Conservation (phyloP, 177 flowering plant genomes). For the Vitis hybrid region DNA sequence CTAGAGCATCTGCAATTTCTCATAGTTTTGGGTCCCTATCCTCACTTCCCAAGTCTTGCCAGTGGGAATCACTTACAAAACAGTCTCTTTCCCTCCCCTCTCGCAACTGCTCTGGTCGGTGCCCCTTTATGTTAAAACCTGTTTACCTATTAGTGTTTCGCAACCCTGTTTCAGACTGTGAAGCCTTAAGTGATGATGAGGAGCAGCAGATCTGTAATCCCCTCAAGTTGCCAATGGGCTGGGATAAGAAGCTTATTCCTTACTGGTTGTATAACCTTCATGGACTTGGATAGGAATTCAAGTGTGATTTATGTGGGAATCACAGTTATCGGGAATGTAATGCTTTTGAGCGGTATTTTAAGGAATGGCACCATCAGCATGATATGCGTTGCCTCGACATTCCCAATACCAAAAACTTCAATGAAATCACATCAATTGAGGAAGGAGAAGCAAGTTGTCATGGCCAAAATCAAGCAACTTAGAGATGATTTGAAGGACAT, state of each 20-base stretch:
- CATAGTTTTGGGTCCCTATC: constrained; percentile 39
- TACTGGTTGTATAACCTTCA: constrained; percentile 99
- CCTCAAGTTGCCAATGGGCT: constrained; percentile 96
- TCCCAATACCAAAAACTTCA: constrained; percentile 97
- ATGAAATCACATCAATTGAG: constrained; percentile 92
- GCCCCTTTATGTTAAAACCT: constrained; percentile 42
- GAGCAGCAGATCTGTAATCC: constrained; percentile 99
- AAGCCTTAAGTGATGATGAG: constrained; percentile 77
- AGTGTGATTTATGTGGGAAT: constrained; percentile 99
- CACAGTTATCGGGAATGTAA: constrained; percentile 97
- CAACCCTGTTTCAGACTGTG: constrained; percentile 48
- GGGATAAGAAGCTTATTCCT: constrained; percentile 99
- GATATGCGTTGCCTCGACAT: constrained; percentile 99
- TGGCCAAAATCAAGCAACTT: too few relatives aligned
- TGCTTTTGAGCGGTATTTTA: constrained; percentile 97
- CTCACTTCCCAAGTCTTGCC: constrained; percentile 39
- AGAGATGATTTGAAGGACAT: too few relatives aligned
- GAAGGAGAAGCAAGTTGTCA: constrained; percentile 11
- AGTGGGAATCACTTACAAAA: constrained; percentile 33
- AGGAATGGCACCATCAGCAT: constrained; percentile 98
- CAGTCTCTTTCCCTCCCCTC: constrained; percentile 21
- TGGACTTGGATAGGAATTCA: constrained; percentile 80
- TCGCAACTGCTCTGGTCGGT: constrained; percentile 31
- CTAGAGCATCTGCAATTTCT: constrained; percentile 26
- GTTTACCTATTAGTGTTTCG: constrained; percentile 43